Percentiles rank a stretch among this genome's conserved stretches.
Evolutionary conservation across 2,329 filamentous ascomycete genomes (phyloP).

Genomic region (Trichoderma oligosporum): DNA sequence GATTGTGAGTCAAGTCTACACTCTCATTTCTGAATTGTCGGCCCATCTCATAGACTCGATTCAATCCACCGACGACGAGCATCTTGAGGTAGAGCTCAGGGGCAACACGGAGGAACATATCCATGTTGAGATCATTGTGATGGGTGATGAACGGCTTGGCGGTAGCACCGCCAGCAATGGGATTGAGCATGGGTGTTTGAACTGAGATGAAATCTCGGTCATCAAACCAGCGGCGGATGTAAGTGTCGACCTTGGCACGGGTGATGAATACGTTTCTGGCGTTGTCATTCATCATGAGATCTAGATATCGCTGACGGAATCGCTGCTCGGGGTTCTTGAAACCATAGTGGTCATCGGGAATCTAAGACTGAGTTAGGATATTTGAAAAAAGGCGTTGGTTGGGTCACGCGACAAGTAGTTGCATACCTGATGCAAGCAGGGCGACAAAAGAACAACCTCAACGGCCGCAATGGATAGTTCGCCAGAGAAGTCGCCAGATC

Average conservation of each 20-base stretch:
- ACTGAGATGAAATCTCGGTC: constrained; percentile 86
- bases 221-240: constrained; percentile 86
- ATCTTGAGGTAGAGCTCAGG: constrained; percentile 97
- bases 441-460: constrained; percentile 80
- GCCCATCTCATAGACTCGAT: constrained; percentile 93
- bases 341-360: constrained; percentile 83
- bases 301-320: constrained; percentile 88
- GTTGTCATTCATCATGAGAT: constrained; percentile 93
- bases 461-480: constrained; percentile 92
- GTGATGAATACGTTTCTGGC: constrained; percentile 81
- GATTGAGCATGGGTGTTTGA: constrained; percentile 96
- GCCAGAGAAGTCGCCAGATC: constrained; percentile 62
- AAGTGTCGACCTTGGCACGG: constrained; percentile 81
- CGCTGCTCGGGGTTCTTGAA: constrained; percentile 94
- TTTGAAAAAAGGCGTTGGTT: neutral
- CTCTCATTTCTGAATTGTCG: constrained; percentile 94
- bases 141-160: constrained; percentile 90
- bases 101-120: constrained; percentile 91
- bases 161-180: constrained; percentile 91
- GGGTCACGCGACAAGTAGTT: neutral
- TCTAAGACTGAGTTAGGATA: constrained; percentile 25
- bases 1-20: constrained; percentile 75
- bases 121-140: constrained; percentile 93
- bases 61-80: constrained; percentile 86
- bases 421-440: constrained; percentile 69